Evolutionary conservation across 2,329 filamentous ascomycete species (phyloP).

Genomic region (Zymoseptoria crescenta): DNA sequence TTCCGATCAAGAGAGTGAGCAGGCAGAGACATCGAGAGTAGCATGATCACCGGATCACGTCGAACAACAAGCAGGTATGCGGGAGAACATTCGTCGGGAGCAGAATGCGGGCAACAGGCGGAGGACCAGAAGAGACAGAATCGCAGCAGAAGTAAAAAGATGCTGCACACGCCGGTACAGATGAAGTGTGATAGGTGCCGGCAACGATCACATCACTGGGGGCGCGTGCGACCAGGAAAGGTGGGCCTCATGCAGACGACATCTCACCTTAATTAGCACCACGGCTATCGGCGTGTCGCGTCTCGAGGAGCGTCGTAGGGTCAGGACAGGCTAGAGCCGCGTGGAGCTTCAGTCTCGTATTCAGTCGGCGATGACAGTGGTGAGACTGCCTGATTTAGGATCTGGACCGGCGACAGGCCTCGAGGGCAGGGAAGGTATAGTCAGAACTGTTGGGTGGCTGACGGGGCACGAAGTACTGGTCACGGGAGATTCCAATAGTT

Average conservation of each 20-base stretch:
- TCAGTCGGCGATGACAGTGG: not conserved
- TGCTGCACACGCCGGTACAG: not conserved
- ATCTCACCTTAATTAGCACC: not conserved
- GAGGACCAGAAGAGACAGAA: not conserved
- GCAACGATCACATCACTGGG: not conserved
- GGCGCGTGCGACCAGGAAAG: not conserved
- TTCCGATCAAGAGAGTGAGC: conserved; percentile 22
- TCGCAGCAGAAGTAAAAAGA: not conserved
- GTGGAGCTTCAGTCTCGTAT: not conserved
- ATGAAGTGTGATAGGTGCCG: not conserved
- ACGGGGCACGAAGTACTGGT: not conserved
- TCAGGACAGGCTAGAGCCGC: not conserved
- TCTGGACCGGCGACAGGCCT: not conserved
- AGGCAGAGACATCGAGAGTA: conserved; percentile 24
- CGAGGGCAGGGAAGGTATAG: not conserved
- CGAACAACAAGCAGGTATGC: not conserved
- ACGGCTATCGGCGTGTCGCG: not conserved
- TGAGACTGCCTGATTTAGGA: not conserved
- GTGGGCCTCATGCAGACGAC: not conserved
- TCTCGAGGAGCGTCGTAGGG: not conserved
- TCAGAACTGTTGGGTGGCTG: not conserved
- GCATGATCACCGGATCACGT: conserved; percentile 16
- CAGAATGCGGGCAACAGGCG: not conserved
- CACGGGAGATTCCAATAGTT: not conserved
- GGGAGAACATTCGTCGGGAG: not conserved